These are phyloP conservation scores for Magnaporthiopsis rhizophila DNA, from an alignment of 2,329 filamentous ascomycete genomes.

Conservation along the genomic window DNA sequence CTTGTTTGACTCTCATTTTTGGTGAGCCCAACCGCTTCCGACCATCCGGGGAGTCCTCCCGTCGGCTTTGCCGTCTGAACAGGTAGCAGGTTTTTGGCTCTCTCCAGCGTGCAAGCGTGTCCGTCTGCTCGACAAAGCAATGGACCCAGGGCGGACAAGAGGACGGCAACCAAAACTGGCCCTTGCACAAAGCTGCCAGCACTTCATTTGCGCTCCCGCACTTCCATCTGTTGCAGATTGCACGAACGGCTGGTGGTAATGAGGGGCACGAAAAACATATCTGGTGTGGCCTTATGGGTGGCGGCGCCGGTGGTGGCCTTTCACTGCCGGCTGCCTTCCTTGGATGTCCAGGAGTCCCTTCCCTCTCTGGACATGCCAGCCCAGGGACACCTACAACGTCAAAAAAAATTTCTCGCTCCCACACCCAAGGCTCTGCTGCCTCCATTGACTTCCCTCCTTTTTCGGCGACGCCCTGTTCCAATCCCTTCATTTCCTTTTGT, in stretches of 20 bases:
- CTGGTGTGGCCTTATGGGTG: too few species aligned
- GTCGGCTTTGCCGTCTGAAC: neutral
- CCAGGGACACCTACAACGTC: neutral
- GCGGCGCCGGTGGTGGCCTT: neutral
- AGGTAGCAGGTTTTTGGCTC: too few species aligned
- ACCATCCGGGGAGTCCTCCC: neutral
- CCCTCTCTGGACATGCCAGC: neutral
- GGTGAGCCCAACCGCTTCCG: neutral
- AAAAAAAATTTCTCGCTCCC: neutral
- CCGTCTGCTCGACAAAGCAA: too few species aligned
- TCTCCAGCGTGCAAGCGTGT: too few species aligned
- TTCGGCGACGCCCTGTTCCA: neutral
- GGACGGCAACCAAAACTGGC: neutral
- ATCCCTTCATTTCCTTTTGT: neutral
- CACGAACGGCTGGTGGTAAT: neutral
- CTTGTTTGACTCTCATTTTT: neutral
- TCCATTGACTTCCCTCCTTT: neutral
- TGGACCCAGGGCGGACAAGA: too few species aligned
- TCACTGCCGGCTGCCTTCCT: neutral
- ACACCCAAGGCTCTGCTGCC: neutral
- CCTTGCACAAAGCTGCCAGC: neutral
- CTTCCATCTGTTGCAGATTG: neutral
- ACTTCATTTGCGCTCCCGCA: neutral
- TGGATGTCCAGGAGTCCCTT: neutral
- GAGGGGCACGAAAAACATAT: neutral